Evolutionary conservation across 2,329 filamentous ascomycete species (phyloP).

Genomic region (Aspergillus versicolor): DNA sequence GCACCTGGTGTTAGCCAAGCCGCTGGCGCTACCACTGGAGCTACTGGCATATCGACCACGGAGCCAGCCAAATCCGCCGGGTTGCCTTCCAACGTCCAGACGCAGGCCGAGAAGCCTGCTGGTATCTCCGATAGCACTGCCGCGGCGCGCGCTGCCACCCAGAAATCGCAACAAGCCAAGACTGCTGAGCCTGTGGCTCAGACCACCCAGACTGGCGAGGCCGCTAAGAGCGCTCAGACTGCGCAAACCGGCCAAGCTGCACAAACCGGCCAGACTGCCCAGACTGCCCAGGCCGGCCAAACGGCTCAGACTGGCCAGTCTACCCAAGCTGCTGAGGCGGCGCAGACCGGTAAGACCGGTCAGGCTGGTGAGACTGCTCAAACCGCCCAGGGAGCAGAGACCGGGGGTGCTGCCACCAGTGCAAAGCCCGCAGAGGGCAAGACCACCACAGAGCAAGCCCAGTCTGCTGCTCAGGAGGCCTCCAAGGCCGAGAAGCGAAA

Average conservation of each 20-base stretch:
- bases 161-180: constrained; percentile 10
- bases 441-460: constrained; percentile 13
- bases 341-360: background rate
- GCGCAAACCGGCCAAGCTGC: background rate
- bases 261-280: background rate
- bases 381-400: constrained; percentile 5
- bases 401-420: constrained; percentile 9
- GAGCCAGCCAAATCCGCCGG: background rate
- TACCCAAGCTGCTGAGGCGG: background rate
- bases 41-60: constrained; percentile 12
- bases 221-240: background rate
- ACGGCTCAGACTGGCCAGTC: background rate
- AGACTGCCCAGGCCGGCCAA: background rate
- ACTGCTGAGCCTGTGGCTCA: background rate
- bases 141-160: constrained; percentile 10
- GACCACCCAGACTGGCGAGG: background rate
- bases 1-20: background rate
- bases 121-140: constrained; percentile 4
- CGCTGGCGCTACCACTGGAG: constrained; percentile 3
- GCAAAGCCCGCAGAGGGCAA: constrained; percentile 24
- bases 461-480: constrained; percentile 11
- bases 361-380: background rate
- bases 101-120: constrained; percentile 1
- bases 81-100: constrained; percentile 5
- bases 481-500: constrained; percentile 24